A percentile compares a stretch with the other conserved stretches of the same genome.
phyloP scores from a whole-genome alignment of 108 stramenopile species.

The Stephanodiscus triporus region DNA sequence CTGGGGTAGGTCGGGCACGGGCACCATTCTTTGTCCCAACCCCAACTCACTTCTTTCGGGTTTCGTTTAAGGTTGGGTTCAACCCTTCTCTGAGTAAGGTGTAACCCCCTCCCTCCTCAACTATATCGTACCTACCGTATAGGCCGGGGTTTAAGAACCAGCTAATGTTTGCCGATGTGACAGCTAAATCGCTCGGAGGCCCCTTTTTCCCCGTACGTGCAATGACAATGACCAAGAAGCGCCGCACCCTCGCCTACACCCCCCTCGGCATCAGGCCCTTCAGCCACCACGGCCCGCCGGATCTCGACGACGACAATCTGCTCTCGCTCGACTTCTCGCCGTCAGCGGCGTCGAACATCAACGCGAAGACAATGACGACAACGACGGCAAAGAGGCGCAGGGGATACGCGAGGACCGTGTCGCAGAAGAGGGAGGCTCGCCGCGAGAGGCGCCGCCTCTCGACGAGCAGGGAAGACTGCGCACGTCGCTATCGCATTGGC shows the following conservation, averaged over 20 bases:
- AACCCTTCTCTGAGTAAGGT: no score
- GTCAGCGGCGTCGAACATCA: not conserved
- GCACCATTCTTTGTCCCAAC: no score
- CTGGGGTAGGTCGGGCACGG: not conserved
- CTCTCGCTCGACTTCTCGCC: conserved; percentile 4
- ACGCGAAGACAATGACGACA: not conserved
- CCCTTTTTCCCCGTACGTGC: no score
- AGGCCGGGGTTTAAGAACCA: no score
- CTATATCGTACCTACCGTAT: no score
- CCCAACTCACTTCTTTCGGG: no score
- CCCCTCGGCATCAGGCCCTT: conserved; percentile 6
- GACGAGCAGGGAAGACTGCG: not conserved
- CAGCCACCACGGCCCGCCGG: not conserved
- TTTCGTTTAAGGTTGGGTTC: no score
- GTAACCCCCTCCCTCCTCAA: no score
- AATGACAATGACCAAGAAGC: conserved; percentile 2
- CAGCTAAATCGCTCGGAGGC: no score
- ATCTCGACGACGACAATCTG: not conserved
- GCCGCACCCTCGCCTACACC: conserved; percentile 7
- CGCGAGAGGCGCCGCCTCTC: not conserved
- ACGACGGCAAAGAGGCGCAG: not conserved
- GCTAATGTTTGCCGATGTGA: no score
- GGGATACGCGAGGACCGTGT: not conserved
- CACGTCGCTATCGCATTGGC: no score
- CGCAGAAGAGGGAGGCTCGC: conserved; percentile 2